These are phyloP conservation scores for Globisporangium sylvaticum DNA, from an alignment of 352 stramenopile species.

Conservation along the genomic window DNA sequence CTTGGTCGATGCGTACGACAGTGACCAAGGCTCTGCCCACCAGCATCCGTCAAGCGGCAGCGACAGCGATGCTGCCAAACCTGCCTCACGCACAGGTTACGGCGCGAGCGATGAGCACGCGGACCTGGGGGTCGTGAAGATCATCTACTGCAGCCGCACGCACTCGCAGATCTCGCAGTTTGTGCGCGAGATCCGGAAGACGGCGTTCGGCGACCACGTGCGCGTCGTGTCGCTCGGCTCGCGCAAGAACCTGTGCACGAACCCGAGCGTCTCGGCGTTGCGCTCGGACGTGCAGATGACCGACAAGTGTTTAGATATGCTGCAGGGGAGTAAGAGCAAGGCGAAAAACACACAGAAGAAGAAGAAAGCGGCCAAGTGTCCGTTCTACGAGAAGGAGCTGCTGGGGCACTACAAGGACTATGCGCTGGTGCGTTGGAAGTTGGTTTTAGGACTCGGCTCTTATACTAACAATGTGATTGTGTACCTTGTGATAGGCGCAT, in stretches of 20 bases:
- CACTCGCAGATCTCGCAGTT: slow-evolving; percentile 90
- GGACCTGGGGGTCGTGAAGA: slow-evolving; percentile 61
- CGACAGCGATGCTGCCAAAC: slow-evolving; percentile 32
- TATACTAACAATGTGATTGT: slow-evolving; percentile 1
- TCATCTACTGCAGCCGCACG: slow-evolving; percentile 90
- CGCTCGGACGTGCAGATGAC: slow-evolving; percentile 76
- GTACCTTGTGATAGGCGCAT: slow-evolving; percentile 37
- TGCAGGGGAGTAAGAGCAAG: slow-evolving; percentile 61
- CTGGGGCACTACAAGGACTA: slow-evolving; percentile 74
- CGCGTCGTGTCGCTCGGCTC: slow-evolving; percentile 79
- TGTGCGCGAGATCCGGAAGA: slow-evolving; percentile 85
- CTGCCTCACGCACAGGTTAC: background rate
- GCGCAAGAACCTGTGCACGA: slow-evolving; percentile 83
- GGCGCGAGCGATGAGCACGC: slow-evolving; percentile 16
- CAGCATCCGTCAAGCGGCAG: slow-evolving; percentile 22
- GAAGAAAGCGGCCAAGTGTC: slow-evolving; percentile 64
- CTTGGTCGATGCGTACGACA: slow-evolving; percentile 78
- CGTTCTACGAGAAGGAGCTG: slow-evolving; percentile 79
- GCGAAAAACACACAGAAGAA: slow-evolving; percentile 28
- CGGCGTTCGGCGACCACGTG: slow-evolving; percentile 58
- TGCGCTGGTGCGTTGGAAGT: slow-evolving; percentile 45
- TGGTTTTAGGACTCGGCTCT: background rate
- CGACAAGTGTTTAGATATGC: slow-evolving; percentile 85
- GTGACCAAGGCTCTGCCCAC: slow-evolving; percentile 28
- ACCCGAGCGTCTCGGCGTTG: slow-evolving; percentile 63